phyloP scores from a whole-genome alignment of 345 rosid genomes.

The Syzygium jambos region DNA sequence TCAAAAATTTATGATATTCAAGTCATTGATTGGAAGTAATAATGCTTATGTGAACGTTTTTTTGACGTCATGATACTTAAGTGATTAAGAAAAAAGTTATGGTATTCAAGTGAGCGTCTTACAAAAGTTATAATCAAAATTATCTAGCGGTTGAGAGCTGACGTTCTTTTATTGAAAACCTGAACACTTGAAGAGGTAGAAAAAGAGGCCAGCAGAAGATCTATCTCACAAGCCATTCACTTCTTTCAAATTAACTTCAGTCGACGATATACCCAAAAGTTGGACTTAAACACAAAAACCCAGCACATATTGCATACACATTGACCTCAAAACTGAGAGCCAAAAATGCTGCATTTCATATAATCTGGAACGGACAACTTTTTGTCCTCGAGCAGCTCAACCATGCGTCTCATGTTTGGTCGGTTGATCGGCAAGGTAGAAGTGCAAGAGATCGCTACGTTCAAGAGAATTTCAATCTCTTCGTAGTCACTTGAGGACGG shows the following conservation, averaged over 20 bases:
- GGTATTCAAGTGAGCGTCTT: no score
- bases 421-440: conserved; percentile 36
- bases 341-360: neutral
- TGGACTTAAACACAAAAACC: neutral
- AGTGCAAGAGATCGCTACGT: conserved; percentile 47
- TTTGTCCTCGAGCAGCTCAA: conserved; percentile 46
- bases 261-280: neutral
- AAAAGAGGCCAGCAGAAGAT: neutral
- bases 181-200: neutral
- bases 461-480: conserved; percentile 47
- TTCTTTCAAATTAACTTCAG: neutral
- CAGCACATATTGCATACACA: neutral
- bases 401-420: conserved; percentile 68
- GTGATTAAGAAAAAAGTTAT: no score
- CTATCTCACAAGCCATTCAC: neutral
- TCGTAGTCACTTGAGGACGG: conserved; percentile 16
- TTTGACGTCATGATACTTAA: no score
- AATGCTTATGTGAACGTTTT: no score
- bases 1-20: no score
- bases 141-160: neutral
- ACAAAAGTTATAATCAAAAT: no score
- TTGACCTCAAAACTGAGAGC: neutral
- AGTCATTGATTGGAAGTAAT: no score
- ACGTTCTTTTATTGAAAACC: no score
- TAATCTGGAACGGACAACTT: conserved; percentile 5